A percentile compares a stretch with the other conserved stretches of the same genome.
Conservation (phyloP, 352 stramenopile species). For the Halophytophthora polymorphica region DNA sequence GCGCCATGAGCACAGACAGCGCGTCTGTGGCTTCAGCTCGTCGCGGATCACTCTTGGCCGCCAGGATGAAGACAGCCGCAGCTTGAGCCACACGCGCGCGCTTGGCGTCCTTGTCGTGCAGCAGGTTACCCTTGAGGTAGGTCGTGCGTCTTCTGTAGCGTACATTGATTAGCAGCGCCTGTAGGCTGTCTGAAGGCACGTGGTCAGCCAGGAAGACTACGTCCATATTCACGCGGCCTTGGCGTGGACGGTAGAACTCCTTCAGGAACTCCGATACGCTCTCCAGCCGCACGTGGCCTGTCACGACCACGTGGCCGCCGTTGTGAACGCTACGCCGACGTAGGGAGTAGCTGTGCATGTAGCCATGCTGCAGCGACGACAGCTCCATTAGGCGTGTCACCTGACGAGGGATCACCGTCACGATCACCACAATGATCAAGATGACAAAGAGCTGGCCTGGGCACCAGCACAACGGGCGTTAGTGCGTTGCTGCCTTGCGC, state of each 20-base stretch:
- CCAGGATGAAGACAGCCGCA: slow-evolving; percentile 57
- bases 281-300: slow-evolving; percentile 41
- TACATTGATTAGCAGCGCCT: slow-evolving; percentile 39
- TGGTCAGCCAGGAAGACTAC: slow-evolving; percentile 46
- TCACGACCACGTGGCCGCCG: slow-evolving; percentile 53
- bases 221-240: slow-evolving; percentile 62
- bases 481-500: neutral
- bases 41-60: slow-evolving; percentile 35
- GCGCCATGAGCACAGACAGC: slow-evolving; percentile 49
- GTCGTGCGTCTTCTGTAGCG: slow-evolving; percentile 43
- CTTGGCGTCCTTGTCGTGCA: slow-evolving; percentile 48
- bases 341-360: slow-evolving; percentile 52
- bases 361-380: slow-evolving; percentile 39
- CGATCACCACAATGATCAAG: slow-evolving; percentile 49
- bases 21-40: slow-evolving; percentile 38
- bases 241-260: slow-evolving; percentile 57
- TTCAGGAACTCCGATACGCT: slow-evolving; percentile 46
- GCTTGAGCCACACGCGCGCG: slow-evolving; percentile 40
- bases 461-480: neutral
- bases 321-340: slow-evolving; percentile 33
- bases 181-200: slow-evolving; percentile 31
- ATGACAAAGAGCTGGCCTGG: slow-evolving; percentile 61
- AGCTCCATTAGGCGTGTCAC: slow-evolving; percentile 52
- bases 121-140: slow-evolving; percentile 53
- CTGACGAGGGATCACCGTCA: slow-evolving; percentile 58